phyloP scores from a whole-genome alignment of 345 rosid genomes.

The Populus pruinosa region DNA sequence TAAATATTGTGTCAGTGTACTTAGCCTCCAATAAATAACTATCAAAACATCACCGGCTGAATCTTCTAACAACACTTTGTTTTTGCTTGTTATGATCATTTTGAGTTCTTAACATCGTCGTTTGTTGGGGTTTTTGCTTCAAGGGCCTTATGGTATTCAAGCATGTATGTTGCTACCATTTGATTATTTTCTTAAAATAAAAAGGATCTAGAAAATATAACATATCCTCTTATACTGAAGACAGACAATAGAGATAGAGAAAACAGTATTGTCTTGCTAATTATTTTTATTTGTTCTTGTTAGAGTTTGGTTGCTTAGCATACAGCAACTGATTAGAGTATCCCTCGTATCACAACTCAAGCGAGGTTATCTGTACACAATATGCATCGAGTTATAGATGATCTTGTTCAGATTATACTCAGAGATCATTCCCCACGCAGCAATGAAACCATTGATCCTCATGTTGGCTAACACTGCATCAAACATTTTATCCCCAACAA shows the following conservation, averaged over 20 bases:
- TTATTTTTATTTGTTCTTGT: conserved; percentile 10
- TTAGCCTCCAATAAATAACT: no score
- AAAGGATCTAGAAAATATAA: no score
- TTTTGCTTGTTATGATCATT: conserved; percentile 65
- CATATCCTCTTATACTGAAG: no score
- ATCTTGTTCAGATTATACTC: conserved; percentile 2
- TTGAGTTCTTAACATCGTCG: conserved; percentile 71
- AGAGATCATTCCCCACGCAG: conserved; percentile 15
- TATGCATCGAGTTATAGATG: conserved; percentile 1
- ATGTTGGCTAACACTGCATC: conserved; percentile 12
- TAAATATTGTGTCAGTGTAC: no score
- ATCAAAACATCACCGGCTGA: no score
- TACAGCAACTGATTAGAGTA: conserved; percentile 49
- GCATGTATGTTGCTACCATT: conserved; percentile 22
- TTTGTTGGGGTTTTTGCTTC: conserved; percentile 77
- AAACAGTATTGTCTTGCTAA: background rate
- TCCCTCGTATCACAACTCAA: conserved; percentile 55
- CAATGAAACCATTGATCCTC: conserved; percentile 9
- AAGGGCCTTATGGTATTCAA: conserved; percentile 92
- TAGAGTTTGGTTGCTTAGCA: conserved; percentile 77
- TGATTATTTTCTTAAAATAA: background rate
- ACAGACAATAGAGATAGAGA: no score
- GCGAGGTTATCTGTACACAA: background rate
- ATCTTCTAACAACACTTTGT: conserved; percentile 11
- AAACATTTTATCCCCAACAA: conserved; percentile 14